Percentiles rank a stretch among this genome's conserved stretches.
Conservation (phyloP, 192 early-diverging fungal species). For the Coemansia sp. region DNA sequence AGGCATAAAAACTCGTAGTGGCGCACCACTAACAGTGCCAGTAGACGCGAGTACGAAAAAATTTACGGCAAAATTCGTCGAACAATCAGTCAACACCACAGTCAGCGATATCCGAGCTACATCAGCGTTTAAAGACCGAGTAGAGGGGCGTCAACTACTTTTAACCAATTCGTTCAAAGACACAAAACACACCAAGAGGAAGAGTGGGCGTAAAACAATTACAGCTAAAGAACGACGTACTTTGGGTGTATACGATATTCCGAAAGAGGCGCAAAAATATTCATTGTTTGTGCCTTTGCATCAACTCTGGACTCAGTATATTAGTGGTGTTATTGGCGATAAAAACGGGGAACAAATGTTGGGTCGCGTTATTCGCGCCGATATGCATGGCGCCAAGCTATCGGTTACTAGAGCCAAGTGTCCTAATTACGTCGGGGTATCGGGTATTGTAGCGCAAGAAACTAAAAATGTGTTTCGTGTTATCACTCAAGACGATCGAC, state of each 20-base stretch:
- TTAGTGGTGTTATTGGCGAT: constrained; percentile 62
- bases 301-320: constrained; percentile 77
- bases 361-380: constrained; percentile 64
- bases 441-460: constrained; percentile 86
- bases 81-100: constrained; percentile 19
- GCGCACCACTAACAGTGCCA: constrained; percentile 29
- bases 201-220: constrained; percentile 58
- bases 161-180: constrained; percentile 46
- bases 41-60: constrained; percentile 22
- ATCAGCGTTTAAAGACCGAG: constrained; percentile 33
- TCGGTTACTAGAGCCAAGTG: constrained; percentile 77
- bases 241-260: constrained; percentile 67
- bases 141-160: constrained; percentile 37
- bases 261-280: constrained; percentile 57
- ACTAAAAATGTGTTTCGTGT: constrained; percentile 86
- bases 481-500: constrained; percentile 65
- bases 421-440: constrained; percentile 73
- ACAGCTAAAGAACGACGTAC: constrained; percentile 63
- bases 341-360: constrained; percentile 16
- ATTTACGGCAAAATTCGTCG: constrained; percentile 29
- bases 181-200: not conserved
- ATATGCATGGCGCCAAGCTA: constrained; percentile 82
- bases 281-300: constrained; percentile 73
- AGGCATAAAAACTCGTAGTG: constrained; percentile 19
- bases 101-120: constrained; percentile 19